Conservation (phyloP, 306 rosid species). For the Cicer cuneatum region DNA sequence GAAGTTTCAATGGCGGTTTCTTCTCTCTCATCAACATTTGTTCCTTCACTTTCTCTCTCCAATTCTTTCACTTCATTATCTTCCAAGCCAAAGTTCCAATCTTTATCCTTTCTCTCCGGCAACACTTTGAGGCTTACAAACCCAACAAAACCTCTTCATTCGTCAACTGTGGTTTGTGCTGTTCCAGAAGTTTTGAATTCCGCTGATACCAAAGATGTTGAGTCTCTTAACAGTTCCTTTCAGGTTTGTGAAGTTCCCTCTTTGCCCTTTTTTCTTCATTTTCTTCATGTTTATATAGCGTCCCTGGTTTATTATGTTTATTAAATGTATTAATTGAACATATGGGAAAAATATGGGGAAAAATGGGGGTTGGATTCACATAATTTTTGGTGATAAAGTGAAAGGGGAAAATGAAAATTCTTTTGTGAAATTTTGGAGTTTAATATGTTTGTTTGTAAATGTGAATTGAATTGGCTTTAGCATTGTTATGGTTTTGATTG, state of each 20-base stretch:
- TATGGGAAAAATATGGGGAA: too few species aligned
- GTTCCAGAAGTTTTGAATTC: slow-evolving; percentile 74
- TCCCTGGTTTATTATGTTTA: slow-evolving; percentile 2
- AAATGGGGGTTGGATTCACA: background rate
- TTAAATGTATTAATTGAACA: background rate
- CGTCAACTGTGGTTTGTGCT: slow-evolving; percentile 62
- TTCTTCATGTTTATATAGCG: background rate
- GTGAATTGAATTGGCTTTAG: background rate
- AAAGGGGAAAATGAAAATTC: slow-evolving; percentile 4
- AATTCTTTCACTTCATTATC: too few species aligned
- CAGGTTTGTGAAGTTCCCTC: slow-evolving; percentile 56
- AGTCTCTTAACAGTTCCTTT: slow-evolving; percentile 38
- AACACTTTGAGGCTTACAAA: slow-evolving; percentile 51
- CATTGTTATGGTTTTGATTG: slow-evolving; percentile 20
- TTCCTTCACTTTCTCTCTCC: slow-evolving; percentile 61
- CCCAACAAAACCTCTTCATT: slow-evolving; percentile 50
- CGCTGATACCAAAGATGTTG: slow-evolving; percentile 52
- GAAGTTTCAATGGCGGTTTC: slow-evolving; percentile 70
- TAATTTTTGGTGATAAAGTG: background rate
- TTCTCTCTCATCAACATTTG: slow-evolving; percentile 61
- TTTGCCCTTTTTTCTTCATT: slow-evolving; percentile 17
- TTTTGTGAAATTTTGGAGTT: slow-evolving; percentile 11
- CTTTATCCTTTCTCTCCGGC: slow-evolving; percentile 47
- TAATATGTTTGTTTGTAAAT: slow-evolving; percentile 1
- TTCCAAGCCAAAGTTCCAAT: slow-evolving; percentile 48